Percentiles rank a stretch among this genome's conserved stretches.
Evolutionary conservation across 345 rosid genomes (phyloP).

Genomic region (Syzygium oleosum): DNA sequence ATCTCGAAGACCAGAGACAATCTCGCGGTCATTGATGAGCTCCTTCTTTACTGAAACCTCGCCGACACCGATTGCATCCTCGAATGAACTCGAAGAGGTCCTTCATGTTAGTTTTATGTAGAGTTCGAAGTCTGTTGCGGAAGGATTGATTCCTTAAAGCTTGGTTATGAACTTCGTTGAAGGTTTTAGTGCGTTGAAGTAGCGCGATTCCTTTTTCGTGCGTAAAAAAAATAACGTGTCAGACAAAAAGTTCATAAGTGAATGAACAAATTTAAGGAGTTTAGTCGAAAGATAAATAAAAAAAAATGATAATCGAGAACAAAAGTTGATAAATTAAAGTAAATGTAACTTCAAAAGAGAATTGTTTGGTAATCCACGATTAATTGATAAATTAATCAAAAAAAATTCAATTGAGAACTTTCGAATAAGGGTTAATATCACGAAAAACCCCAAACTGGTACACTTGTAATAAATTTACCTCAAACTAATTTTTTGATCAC

Average conservation of each 20-base stretch:
- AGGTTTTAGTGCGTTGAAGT: not conserved
- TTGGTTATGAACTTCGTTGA: not conserved
- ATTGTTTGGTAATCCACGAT: not conserved
- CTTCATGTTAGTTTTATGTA: not conserved
- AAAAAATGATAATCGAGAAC: not conserved
- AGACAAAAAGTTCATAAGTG: not conserved
- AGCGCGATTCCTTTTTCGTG: constrained; percentile 12
- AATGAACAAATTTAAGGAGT: not conserved
- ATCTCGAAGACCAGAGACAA: constrained; percentile 86
- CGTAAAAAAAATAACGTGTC: not conserved
- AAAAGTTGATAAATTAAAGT: not conserved
- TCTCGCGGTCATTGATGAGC: constrained; percentile 82
- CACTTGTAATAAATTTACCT: no score
- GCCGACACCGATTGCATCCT: constrained; percentile 79
- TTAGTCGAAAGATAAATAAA: not conserved
- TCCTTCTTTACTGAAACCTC: constrained; percentile 88
- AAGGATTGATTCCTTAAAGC: not conserved
- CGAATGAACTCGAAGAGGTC: constrained; percentile 88
- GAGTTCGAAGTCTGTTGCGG: not conserved
- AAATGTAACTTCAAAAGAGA: not conserved
- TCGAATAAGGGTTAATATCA: no score
- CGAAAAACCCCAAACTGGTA: no score
- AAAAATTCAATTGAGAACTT: not conserved
- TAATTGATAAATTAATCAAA: not conserved
- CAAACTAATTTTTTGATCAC: no score